Evolutionary conservation across 192 early-diverging fungal species (phyloP).

Genomic region (Linnemannia schmuckeri): DNA sequence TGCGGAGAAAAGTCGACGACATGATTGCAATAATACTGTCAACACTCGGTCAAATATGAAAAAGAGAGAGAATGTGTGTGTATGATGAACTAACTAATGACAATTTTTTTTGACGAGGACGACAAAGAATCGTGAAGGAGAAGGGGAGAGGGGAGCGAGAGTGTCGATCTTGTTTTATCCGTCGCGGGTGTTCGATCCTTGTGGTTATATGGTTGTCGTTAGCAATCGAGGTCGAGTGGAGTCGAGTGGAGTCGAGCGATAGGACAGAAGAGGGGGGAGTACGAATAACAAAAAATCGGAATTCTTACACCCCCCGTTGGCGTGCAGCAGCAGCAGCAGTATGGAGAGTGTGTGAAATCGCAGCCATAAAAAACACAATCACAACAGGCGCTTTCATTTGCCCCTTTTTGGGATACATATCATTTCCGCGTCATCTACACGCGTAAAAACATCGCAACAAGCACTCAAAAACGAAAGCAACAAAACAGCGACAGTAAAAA

Average conservation of each 20-base stretch:
- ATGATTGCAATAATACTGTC: constrained; percentile 10
- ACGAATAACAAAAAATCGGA: neutral
- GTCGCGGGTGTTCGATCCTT: neutral
- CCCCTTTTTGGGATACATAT: constrained; percentile 5
- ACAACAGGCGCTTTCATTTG: constrained; percentile 1
- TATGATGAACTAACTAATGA: neutral
- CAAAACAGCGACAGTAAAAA: neutral
- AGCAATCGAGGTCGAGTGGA: neutral
- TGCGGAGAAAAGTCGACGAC: constrained; percentile 32
- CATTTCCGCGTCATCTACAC: neutral
- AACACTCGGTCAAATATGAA: neutral
- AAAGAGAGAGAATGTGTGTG: neutral
- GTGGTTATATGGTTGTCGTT: neutral
- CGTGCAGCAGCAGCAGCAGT: neutral
- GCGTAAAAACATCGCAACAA: neutral
- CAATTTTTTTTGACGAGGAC: neutral
- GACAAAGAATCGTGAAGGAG: neutral
- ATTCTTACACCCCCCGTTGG: neutral
- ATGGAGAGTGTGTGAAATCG: neutral
- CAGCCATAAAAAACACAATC: too few species aligned
- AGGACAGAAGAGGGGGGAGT: neutral
- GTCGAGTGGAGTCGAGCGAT: neutral
- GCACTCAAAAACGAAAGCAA: neutral
- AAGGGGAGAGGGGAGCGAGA: neutral
- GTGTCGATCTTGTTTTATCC: neutral